phyloP scores from a whole-genome alignment of 2,329 filamentous ascomycete species.

The Penicillium digitatum region DNA sequence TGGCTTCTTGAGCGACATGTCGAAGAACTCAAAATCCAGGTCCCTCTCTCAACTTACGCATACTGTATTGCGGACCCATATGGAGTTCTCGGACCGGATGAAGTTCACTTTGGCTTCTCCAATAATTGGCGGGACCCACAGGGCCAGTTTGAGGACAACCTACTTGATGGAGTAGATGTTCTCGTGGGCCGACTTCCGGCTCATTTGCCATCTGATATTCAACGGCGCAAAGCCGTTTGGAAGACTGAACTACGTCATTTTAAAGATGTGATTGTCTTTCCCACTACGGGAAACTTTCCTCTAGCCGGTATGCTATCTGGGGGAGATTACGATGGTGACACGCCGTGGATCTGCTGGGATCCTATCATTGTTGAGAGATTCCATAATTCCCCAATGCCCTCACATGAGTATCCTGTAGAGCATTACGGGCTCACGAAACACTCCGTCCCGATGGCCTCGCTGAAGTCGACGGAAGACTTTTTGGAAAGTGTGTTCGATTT shows the following conservation, averaged over 20 bases:
- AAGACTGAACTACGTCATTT: conserved; percentile 52
- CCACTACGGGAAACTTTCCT: conserved; percentile 50
- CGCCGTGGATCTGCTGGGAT: conserved; percentile 60
- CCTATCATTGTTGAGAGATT: conserved; percentile 50
- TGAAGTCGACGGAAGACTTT: conserved; percentile 40
- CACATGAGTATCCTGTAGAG: conserved; percentile 32
- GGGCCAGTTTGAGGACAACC: conserved; percentile 39
- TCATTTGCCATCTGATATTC: conserved; percentile 56
- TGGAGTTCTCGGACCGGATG: conserved; percentile 49
- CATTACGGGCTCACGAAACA: conserved; percentile 50
- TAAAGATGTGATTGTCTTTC: conserved; percentile 57
- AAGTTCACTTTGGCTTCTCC: conserved; percentile 56
- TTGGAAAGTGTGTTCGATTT: conserved; percentile 48
- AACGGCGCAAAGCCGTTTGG: conserved; percentile 50
- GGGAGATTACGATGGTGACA: conserved; percentile 63
- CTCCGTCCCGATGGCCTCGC: conserved; percentile 39
- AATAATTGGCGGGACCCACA: conserved; percentile 39
- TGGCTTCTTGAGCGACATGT: conserved; percentile 43
- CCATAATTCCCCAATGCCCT: conserved; percentile 49
- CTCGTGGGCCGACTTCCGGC: conserved; percentile 57
- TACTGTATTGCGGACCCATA: conserved; percentile 57
- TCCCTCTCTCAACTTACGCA: conserved; percentile 52
- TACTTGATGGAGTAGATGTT: conserved; percentile 49
- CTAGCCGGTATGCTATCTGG: conserved; percentile 59
- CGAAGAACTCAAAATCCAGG: conserved; percentile 46